Conservation (phyloP, 805 yeast genomes). For the Teunomyces panamensis region DNA sequence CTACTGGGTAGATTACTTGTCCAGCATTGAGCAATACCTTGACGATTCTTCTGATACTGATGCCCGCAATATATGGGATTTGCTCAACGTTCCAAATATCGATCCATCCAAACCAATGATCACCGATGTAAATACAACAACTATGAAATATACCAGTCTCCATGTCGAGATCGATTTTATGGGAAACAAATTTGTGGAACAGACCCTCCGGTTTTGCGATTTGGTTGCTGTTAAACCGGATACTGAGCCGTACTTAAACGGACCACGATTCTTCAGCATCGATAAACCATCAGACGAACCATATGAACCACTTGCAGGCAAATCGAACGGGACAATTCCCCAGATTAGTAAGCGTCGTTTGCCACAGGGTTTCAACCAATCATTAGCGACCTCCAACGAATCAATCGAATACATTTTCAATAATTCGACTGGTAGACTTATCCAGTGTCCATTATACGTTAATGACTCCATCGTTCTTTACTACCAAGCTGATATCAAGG, state of each 20-base stretch:
- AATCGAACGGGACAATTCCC: background rate
- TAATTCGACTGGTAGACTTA: slow-evolving; percentile 8
- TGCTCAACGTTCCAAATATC: background rate
- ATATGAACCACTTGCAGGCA: background rate
- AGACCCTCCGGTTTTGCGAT: slow-evolving; percentile 44
- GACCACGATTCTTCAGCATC: slow-evolving; percentile 24
- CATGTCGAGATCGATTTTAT: slow-evolving; percentile 44
- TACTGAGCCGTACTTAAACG: slow-evolving; percentile 20
- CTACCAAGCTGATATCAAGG: slow-evolving; percentile 39
- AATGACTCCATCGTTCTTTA: slow-evolving; percentile 36
- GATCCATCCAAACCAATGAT: slow-evolving; percentile 19
- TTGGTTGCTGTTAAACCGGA: slow-evolving; percentile 32
- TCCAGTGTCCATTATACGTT: slow-evolving; percentile 35
- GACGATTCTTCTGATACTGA: background rate
- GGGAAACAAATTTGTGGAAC: slow-evolving; percentile 40
- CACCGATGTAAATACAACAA: slow-evolving; percentile 41
- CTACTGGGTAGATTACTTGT: background rate
- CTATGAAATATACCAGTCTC: slow-evolving; percentile 49
- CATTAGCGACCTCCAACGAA: slow-evolving; percentile 9
- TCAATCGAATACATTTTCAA: slow-evolving; percentile 8
- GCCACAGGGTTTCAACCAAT: background rate
- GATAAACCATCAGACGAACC: background rate
- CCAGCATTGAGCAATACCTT: background rate
- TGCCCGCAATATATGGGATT: background rate
- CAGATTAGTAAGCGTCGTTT: background rate